phyloP scores from a whole-genome alignment of 2,329 filamentous ascomycete genomes.

The Elsinoe necatrix region DNA sequence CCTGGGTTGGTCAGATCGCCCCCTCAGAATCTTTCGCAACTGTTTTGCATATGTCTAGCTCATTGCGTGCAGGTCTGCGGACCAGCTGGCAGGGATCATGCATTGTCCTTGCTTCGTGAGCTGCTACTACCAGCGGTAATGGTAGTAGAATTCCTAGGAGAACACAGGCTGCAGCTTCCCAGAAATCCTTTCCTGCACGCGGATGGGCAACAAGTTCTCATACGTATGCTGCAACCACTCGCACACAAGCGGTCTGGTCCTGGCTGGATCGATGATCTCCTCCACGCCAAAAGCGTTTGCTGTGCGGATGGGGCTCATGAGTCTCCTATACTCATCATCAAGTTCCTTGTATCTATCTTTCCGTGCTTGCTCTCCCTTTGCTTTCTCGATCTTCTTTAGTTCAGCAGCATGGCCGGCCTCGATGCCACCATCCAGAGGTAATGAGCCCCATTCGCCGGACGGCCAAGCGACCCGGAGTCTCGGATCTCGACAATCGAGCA shows the following conservation, averaged over 20 bases:
- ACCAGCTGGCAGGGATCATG: too few species aligned
- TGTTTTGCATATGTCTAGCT: too few species aligned
- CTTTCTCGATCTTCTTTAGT: constrained; percentile 46
- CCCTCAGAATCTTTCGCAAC: too few species aligned
- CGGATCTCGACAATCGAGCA: constrained; percentile 55
- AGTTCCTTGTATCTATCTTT: constrained; percentile 47
- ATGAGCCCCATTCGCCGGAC: constrained; percentile 52
- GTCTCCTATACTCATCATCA: constrained; percentile 50
- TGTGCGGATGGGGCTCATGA: constrained; percentile 58
- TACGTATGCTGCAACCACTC: constrained; percentile 52
- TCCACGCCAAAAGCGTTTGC: constrained; percentile 57
- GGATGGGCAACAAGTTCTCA: constrained; percentile 42
- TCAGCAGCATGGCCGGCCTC: constrained; percentile 56
- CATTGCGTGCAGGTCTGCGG: too few species aligned
- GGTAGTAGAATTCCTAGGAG: neutral
- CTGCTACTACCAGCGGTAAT: too few species aligned
- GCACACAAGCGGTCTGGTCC: constrained; percentile 47
- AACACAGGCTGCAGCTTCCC: constrained; percentile 34
- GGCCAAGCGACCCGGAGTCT: constrained; percentile 56
- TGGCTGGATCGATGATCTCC: constrained; percentile 56
- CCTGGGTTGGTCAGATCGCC: too few species aligned
- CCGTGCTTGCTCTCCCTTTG: constrained; percentile 40
- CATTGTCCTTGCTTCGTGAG: too few species aligned
- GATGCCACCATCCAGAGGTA: constrained; percentile 57
- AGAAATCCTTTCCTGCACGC: constrained; percentile 36